A percentile compares a stretch with the other conserved stretches of the same genome.
phyloP scores from a whole-genome alignment of 2,329 filamentous ascomycete species.

The Xylaria sp. region DNA sequence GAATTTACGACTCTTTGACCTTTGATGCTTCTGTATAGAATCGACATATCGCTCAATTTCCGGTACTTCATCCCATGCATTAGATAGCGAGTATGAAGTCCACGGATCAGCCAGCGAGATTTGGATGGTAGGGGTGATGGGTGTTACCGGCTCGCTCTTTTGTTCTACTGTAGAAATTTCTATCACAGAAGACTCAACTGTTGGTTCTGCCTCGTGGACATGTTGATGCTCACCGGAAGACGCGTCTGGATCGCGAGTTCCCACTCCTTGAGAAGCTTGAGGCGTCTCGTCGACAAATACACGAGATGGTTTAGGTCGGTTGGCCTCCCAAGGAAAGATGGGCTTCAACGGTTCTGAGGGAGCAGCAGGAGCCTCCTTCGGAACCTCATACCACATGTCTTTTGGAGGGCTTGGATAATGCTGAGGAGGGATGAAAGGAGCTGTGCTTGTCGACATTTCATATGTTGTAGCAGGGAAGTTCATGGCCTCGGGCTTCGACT shows the following conservation, averaged over 20 bases:
- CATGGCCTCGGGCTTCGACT: slow-evolving; percentile 84
- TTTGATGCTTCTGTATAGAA: slow-evolving; percentile 71
- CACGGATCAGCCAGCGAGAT: slow-evolving; percentile 69
- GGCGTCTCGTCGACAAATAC: slow-evolving; percentile 70
- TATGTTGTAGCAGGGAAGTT: slow-evolving; percentile 85
- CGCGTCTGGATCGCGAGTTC: slow-evolving; percentile 25
- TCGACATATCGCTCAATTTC: slow-evolving; percentile 91
- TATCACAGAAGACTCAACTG: slow-evolving; percentile 51
- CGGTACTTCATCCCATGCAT: slow-evolving; percentile 93
- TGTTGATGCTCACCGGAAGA: slow-evolving; percentile 37
- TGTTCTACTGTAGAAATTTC: slow-evolving; percentile 52
- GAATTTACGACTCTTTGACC: slow-evolving; percentile 50
- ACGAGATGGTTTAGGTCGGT: slow-evolving; percentile 70
- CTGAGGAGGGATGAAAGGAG: slow-evolving; percentile 79
- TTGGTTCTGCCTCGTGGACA: slow-evolving; percentile 39
- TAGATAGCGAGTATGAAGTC: slow-evolving; percentile 77
- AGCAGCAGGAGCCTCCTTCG: slow-evolving; percentile 68
- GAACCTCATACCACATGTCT: slow-evolving; percentile 89
- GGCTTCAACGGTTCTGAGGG: slow-evolving; percentile 67
- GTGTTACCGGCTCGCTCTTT: slow-evolving; percentile 58
- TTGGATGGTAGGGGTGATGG: slow-evolving; percentile 60
- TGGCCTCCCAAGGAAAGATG: slow-evolving; percentile 91
- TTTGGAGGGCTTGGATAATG: slow-evolving; percentile 84
- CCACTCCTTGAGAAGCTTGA: slow-evolving; percentile 36
- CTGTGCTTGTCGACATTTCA: slow-evolving; percentile 79